Base-by-base conservation (phyloP, 2,329 filamentous ascomycete genomes). In the Diaporthe helianthi region DNA sequence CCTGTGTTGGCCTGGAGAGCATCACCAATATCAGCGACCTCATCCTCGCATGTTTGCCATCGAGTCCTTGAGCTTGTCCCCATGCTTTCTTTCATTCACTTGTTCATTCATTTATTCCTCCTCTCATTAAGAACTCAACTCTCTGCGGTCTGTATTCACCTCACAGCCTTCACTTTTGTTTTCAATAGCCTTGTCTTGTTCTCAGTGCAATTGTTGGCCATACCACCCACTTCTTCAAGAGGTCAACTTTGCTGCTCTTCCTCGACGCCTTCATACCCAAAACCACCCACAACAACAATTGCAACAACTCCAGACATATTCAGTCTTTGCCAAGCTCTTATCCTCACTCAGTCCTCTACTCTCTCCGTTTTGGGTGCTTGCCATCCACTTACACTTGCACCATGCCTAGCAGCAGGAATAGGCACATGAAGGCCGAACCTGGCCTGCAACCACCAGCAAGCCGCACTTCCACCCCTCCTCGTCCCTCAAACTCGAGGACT, bases 361-460 rank as follows among this genome's bases (percentile, higher is more conserved):
- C 12, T 26, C 4, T 13, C 12, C 19, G 22, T 15, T 26, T 46
- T 9, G 19, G 7, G 3, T 33, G 12, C 10, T 19, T 12, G 15
- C 12, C 15, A 6, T 51, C 4, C 4, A 12, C 7, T 19, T 22
- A 7, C 2, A 22, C 12, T 12, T 26, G 10, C 49, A 46, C 8
- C 8, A 70, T 70, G 69, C 38, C 68, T n/a, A 22, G 38, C 26
- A 61, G n/a, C 29, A n/a, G 58, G 2, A 63, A 24, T 6, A 63
- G 44, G 31, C 58, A 63, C 22, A 55, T 69, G 61, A 71, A 69
- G 49, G 52, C 38, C 36, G 69, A 71, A 54, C 67, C 61, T 51
- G 67, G 69, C 46, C 49, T 55, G 47, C 49, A 46, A 22, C 36
- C 36, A 38, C 49, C 46, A 12, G 22, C 17, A 8, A 55, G 51